Evolutionary conservation across 495 filamentous ascomycete genomes (phyloP).

Genomic region (Aspergillus baeticus): DNA sequence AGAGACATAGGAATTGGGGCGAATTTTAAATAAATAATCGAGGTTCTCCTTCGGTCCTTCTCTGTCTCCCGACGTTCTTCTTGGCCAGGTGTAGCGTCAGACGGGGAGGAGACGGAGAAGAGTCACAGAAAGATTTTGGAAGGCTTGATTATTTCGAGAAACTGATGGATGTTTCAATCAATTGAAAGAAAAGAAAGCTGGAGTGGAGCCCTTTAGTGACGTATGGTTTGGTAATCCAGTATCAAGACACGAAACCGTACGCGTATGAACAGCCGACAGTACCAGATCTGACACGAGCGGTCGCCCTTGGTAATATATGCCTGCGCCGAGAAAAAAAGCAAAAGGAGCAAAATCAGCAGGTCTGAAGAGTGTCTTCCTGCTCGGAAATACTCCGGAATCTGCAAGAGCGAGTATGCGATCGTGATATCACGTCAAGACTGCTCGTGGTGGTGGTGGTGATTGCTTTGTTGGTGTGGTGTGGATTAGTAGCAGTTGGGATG

Average conservation of each 20-base stretch:
- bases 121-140: slow-evolving; percentile 30
- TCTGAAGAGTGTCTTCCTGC: slow-evolving; percentile 1
- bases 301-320: background rate
- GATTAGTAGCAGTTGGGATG: slow-evolving; percentile 12
- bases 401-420: slow-evolving; percentile 18
- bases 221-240: slow-evolving; percentile 17
- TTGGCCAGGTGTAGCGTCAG: slow-evolving; percentile 11
- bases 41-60: slow-evolving; percentile 9
- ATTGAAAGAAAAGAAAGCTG: slow-evolving; percentile 24
- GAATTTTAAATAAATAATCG: slow-evolving; percentile 1
- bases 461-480: slow-evolving; percentile 17
- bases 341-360: background rate
- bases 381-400: slow-evolving; percentile 6
- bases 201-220: slow-evolving; percentile 21
- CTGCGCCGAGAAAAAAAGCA: background rate
- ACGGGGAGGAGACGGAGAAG: slow-evolving; percentile 18
- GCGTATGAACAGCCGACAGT: slow-evolving; percentile 9
- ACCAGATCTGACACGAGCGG: background rate
- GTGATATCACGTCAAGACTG: slow-evolving; percentile 18
- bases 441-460: slow-evolving; percentile 10
- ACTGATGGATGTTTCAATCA: slow-evolving; percentile 30
- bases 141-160: slow-evolving; percentile 29
- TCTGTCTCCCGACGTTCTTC: slow-evolving; percentile 4
- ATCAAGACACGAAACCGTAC: slow-evolving; percentile 8
- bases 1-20: slow-evolving; percentile 3